Conservation (phyloP, 495 filamentous ascomycete species). For the Mytilinidion resinicola region DNA sequence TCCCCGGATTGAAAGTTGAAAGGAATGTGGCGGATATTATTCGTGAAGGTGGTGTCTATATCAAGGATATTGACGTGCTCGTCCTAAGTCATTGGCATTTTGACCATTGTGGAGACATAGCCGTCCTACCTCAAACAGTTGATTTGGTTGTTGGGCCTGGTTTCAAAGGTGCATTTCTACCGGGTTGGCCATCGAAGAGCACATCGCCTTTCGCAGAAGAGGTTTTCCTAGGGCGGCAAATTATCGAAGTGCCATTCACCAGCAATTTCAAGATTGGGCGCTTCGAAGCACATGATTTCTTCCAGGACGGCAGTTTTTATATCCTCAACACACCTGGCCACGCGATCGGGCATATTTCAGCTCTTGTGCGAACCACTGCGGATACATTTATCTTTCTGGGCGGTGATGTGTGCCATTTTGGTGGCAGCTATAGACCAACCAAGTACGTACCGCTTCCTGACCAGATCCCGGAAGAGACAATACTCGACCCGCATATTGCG, state of each 20-base stretch:
- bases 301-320: slow-evolving; percentile 51
- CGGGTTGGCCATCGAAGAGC: slow-evolving; percentile 20
- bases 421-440: slow-evolving; percentile 47
- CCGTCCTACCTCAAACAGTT: background rate
- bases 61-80: slow-evolving; percentile 25
- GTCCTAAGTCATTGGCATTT: slow-evolving; percentile 30
- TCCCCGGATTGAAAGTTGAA: slow-evolving; percentile 25
- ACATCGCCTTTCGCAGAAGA: slow-evolving; percentile 8
- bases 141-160: slow-evolving; percentile 19
- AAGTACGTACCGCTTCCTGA: slow-evolving; percentile 42
- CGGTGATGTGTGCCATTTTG: slow-evolving; percentile 48
- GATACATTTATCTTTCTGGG: slow-evolving; percentile 46
- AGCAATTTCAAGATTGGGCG: slow-evolving; percentile 22
- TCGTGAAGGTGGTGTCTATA: slow-evolving; percentile 22
- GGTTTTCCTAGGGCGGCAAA: slow-evolving; percentile 15
- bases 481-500: slow-evolving; percentile 3
- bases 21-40: slow-evolving; percentile 35
- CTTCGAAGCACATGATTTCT: slow-evolving; percentile 32
- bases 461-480: slow-evolving; percentile 36
- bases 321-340: slow-evolving; percentile 51
- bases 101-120: background rate
- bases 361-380: slow-evolving; percentile 45
- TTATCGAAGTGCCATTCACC: slow-evolving; percentile 19
- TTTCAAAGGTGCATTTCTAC: slow-evolving; percentile 13
- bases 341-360: slow-evolving; percentile 50